Base-by-base conservation (phyloP, 192 early-diverging fungal species). In the Glomus cerebriforme region DNA sequence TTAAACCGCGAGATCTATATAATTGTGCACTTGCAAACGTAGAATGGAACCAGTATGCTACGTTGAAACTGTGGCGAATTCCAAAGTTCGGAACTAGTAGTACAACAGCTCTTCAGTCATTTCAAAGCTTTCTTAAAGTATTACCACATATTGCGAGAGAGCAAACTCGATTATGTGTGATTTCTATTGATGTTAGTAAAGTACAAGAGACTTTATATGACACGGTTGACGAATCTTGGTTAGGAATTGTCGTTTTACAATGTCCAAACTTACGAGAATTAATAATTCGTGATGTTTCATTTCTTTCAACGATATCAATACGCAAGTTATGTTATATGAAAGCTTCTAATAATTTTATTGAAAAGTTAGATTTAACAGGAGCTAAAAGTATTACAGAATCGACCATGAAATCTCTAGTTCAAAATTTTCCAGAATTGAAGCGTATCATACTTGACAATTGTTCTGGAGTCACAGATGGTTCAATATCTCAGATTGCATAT, bases 401-500 rank as follows among this genome's bases (percentile, higher is more conserved):
- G 6, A 39, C 34, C 6, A 31, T 68, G 22, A 68, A 68, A 68
- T 19, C 66, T 22, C 19, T 68, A 39, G 10, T 68, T 24, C 66
- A 68, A 37, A 68, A 68, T 39, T 39, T 68, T 68, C 35, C 66
- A n/a, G 34, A 68, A 37, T 37, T 68, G n/a, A n/a, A 22, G 2
- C 19, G 9, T 39, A 68, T 68, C 9, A 68, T 10, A 39, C 34
- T 68, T 39, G 34, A 68, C 9, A 68, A 68, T 26, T 68, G 66
- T n/a, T 68, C 66, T 6, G 66, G 66, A 39, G 66, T 26, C n/a
- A 2, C 66, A 1, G 66, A 68, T 35, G 10, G 66, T 39, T 68
- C 66, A 37, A n/a, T 68, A 24, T 68, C 66, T 39, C 66, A 68
- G 35, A 68, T 68, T 37, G 10, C 32, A 37, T 68, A 68, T 68